Base-by-base conservation (phyloP, 192 early-diverging fungal genomes). In the Rhizoclosmatium globosum region DNA sequence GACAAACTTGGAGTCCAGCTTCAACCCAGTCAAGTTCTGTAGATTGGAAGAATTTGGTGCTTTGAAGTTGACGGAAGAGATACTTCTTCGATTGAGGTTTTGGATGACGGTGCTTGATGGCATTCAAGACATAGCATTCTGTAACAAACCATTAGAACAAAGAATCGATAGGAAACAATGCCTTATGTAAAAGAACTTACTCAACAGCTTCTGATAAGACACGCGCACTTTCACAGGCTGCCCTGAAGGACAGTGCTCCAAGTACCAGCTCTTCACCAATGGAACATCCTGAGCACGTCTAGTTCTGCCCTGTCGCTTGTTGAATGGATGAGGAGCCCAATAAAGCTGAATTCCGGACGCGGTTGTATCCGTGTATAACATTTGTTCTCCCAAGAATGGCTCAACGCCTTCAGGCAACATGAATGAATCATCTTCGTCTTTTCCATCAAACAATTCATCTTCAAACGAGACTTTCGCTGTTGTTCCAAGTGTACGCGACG, bases 11-110 rank as follows among this genome's bases (percentile, higher is more conserved):
- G 58, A 99, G 85, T 68, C 98, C 98, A 31, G 96, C 98, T 87
- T 99, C 98, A 58, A 99, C 97, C 98, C 98, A 99, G 84, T 99
- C 98, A 11, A 99, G 84, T 81, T 98, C 96, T 7, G 98, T 99
- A 2, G 92, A 91, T 85, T 99, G 98, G 89, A 99, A 99, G 84
- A 99, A 99, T 80, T 99, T 99, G 56, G 97, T 99, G 3, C 95
- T 91, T 77, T 94, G 94, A 53, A 99, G 90, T 83, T 98, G 96
- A 38, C 94, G 87, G 89, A 99, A 97, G 58, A 99, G 91, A 76
- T 96, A 95, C 82, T 97, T 96, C 79, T 97, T 97, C 79, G 92
- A 95, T 71, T 93, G 80, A 9, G 96, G 89, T 72, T 96, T 95
- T n/a, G 96, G 95, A 44, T 90, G 92, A 48, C 93, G 92, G 78